Evolutionary conservation across 2,329 filamentous ascomycete genomes (phyloP).

Genomic region (Exophiala aquamarina): DNA sequence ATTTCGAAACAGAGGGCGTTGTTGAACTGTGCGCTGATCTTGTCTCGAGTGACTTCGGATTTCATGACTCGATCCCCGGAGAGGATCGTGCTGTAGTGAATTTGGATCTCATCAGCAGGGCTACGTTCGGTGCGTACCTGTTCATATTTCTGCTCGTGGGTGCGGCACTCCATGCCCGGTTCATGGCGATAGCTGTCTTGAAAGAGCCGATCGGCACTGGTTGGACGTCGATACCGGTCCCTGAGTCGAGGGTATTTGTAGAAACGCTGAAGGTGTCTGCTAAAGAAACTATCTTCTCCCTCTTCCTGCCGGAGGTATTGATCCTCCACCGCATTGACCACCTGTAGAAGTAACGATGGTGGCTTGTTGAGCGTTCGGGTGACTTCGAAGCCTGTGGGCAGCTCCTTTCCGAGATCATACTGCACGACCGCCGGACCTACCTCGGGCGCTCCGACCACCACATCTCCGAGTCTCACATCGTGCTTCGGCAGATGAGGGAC

Average conservation of each 20-base stretch:
- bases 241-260: background rate
- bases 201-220: conserved; percentile 5
- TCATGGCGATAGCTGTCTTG: background rate
- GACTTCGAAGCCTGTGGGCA: conserved; percentile 4
- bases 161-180: background rate
- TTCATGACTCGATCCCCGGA: conserved; percentile 14
- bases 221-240: background rate
- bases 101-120: background rate
- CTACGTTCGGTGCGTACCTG: background rate
- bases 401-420: conserved; percentile 16
- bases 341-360: background rate
- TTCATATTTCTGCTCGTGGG: background rate
- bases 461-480: conserved; percentile 22
- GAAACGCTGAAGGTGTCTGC: conserved; percentile 1
- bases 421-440: conserved; percentile 9
- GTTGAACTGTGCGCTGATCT: conserved; percentile 3
- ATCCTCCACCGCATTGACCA: conserved; percentile 1
- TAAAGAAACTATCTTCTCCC: conserved; percentile 1
- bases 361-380: conserved; percentile 13
- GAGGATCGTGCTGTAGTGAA: conserved; percentile 10
- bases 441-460: conserved; percentile 13
- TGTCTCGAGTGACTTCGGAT: conserved; percentile 5
- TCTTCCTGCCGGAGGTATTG: conserved; percentile 1
- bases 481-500: conserved; percentile 7
- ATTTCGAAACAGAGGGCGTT: conserved; percentile 17